Evolutionary conservation across 352 stramenopile genomes (phyloP).

Genomic region (Pythium phragmiticola): DNA sequence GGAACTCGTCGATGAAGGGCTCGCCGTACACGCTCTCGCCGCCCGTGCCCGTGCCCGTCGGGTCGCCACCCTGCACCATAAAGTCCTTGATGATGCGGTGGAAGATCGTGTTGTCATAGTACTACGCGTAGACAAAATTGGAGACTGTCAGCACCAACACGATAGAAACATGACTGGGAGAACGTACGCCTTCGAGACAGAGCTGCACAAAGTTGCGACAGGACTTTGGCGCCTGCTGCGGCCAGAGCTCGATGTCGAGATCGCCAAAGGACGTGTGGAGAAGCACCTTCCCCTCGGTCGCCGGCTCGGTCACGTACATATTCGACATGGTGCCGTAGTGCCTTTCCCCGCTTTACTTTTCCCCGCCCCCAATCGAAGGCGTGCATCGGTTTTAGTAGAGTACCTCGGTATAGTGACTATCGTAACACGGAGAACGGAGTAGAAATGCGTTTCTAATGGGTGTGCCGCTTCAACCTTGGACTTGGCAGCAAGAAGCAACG

Average conservation of each 20-base stretch:
- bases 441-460: slow-evolving; percentile 13
- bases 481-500: too few species aligned
- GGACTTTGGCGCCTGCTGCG: slow-evolving; percentile 94
- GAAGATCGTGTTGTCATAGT: slow-evolving; percentile 96
- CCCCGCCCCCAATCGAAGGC: not conserved
- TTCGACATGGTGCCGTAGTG: slow-evolving; percentile 84
- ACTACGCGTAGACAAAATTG: slow-evolving; percentile 28
- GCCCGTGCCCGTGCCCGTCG: slow-evolving; percentile 81
- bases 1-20: slow-evolving; percentile 91
- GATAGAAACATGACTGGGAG: not conserved
- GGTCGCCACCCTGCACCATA: slow-evolving; percentile 95
- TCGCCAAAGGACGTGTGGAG: slow-evolving; percentile 97
- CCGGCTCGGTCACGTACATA: slow-evolving; percentile 97
- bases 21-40: slow-evolving; percentile 76
- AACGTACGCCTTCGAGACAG: slow-evolving; percentile 71
- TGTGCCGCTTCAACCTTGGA: slow-evolving; percentile 9
- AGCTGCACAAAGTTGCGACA: slow-evolving; percentile 94
- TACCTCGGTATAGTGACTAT: slow-evolving; percentile 1
- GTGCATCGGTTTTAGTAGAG: not conserved
- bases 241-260: slow-evolving; percentile 97
- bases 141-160: not conserved
- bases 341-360: not conserved
- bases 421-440: not conserved
- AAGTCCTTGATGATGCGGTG: slow-evolving; percentile 95
- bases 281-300: slow-evolving; percentile 94